Evolutionary conservation across 352 stramenopile species (phyloP).

Genomic region (Globisporangium mamillatum): DNA sequence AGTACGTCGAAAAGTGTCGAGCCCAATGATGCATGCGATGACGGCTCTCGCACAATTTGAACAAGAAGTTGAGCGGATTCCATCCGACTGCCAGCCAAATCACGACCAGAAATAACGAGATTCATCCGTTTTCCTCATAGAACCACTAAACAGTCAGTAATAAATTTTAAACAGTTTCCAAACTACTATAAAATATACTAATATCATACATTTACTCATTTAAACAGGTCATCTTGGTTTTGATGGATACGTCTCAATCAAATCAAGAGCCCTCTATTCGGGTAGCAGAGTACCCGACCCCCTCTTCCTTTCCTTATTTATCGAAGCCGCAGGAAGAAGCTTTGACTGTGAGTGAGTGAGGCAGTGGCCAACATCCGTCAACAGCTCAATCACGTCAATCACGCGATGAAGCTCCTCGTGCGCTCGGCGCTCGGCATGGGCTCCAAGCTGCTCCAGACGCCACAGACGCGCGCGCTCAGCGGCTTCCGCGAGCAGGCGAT

Average conservation of each 20-base stretch:
- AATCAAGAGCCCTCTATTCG: background rate
- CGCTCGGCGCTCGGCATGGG: slow-evolving; percentile 3
- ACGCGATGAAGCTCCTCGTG: slow-evolving; percentile 8
- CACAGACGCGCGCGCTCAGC: slow-evolving; percentile 34
- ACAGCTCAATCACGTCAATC: background rate
- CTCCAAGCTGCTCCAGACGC: background rate
- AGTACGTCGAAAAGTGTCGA: too few relatives aligned
- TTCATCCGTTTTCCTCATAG: too few relatives aligned
- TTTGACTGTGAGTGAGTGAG: background rate
- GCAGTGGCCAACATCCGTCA: slow-evolving; percentile 9
- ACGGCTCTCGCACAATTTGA: too few relatives aligned
- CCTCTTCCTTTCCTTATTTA: too few relatives aligned
- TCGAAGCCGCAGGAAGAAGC: background rate
- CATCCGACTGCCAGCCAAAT: too few relatives aligned
- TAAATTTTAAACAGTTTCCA: too few relatives aligned
- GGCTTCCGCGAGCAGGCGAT: slow-evolving; percentile 62
- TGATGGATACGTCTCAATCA: background rate
- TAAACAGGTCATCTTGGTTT: background rate
- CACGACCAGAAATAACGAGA: too few relatives aligned
- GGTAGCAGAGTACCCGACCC: background rate
- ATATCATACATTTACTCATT: background rate
- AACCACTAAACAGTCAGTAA: too few relatives aligned
- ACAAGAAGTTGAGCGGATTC: too few relatives aligned
- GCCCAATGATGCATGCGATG: too few relatives aligned
- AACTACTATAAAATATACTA: too few relatives aligned